Base-by-base conservation (phyloP, 768 basidiomycete species). In the Nidularia pulvinata region DNA sequence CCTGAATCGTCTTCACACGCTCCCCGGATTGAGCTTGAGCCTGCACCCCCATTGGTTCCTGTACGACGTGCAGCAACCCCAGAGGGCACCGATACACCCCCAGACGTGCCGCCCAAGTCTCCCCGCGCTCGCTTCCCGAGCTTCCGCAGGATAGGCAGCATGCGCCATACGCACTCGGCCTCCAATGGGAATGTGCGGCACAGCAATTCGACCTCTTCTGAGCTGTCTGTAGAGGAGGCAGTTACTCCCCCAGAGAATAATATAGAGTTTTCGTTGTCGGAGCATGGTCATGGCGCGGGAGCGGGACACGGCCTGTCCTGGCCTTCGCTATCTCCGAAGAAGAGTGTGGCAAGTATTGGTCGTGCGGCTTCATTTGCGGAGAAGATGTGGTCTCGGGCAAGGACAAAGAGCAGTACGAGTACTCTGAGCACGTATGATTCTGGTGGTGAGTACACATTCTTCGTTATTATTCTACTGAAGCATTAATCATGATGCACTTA, bases 151-250 rank as follows among this genome's bases (percentile, higher is more conserved):
- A 71, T 80, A 48, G 77, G 77, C 6, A 75, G 67, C 56, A 73
- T 79, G 4, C 71, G 73, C 7, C 65, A 73, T 19, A 58, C 75
- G 52, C 71, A 74, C 25, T 14, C 59, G 37, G 16, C 37, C 37
- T 39, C 11, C 52, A 51, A 52, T 7, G 57, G 73, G 1, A 76
- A 79, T 50, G 73, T 79, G 22, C 78, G 89, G 13, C 70, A 82
- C 35, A 91, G 88, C 61, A 71, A 81, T 50, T 86, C 85, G 25
- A 68, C 72, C 19, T 81, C 79, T 1, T 85, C 84, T 1, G 81
- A 83, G 57, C 66, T 85, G 51, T 89, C 86, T 0, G 86, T 84
- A 5, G 88, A 90, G 57, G 87, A 89, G 19, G 77, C 85, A n/a
- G 69, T 76, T 5, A 86, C 84, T 16, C 87, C 87, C 32, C 78